Evolutionary conservation across 306 rosid genomes (phyloP).

Genomic region (Inga leiocalycina): DNA sequence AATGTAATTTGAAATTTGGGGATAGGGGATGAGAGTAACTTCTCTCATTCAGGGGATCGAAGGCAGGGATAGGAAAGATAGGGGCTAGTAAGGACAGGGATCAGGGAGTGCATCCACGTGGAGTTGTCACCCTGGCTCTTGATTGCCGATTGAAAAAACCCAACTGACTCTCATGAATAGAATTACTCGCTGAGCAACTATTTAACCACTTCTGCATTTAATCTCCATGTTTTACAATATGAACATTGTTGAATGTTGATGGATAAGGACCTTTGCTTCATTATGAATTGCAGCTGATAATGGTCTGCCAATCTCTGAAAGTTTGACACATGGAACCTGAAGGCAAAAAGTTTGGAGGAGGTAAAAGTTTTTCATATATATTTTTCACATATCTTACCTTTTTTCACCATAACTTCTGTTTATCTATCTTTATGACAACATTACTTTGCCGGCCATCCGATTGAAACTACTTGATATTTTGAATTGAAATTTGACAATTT

Average conservation of each 20-base stretch:
- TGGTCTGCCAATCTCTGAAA: constrained; percentile 25
- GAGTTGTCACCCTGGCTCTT: neutral
- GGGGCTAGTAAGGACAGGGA: neutral
- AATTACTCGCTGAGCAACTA: neutral
- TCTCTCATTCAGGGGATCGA: neutral
- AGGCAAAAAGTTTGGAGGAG: constrained; percentile 62
- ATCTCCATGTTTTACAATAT: neutral
- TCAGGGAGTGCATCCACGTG: neutral
- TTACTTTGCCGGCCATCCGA: neutral
- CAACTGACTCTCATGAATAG: neutral
- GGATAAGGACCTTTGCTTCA: neutral
- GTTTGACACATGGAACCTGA: constrained; percentile 62
- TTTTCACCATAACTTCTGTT: neutral
- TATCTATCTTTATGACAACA: neutral
- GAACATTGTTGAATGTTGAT: constrained; percentile 7
- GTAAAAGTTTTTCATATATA: constrained; percentile 31
- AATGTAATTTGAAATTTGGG: neutral
- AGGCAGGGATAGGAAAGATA: neutral
- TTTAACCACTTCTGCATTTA: neutral
- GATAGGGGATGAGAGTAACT: neutral
- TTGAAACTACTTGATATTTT: neutral
- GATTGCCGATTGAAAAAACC: neutral
- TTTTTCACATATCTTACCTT: neutral
- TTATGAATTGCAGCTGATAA: constrained; percentile 40
- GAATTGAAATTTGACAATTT: neutral